Evolutionary conservation across 768 basidiomycete genomes (phyloP).

Genomic region (Terana coerulea): DNA sequence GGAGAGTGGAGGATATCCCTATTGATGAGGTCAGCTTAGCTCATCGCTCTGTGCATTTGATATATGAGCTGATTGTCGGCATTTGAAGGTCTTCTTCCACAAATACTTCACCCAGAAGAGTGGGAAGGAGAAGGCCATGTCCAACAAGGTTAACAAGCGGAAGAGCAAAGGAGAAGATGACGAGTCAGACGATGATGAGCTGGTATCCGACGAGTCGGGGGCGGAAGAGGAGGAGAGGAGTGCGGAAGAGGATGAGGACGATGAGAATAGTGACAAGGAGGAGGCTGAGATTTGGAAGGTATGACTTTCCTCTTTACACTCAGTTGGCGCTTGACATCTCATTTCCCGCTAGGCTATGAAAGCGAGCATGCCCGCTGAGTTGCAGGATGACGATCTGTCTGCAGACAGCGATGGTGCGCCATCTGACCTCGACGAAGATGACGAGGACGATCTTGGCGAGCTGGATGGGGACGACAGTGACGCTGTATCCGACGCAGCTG

Average conservation of each 20-base stretch:
- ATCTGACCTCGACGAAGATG: slow-evolving; percentile 23
- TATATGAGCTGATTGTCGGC: background rate
- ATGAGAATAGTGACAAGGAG: slow-evolving; percentile 41
- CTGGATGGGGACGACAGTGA: slow-evolving; percentile 30
- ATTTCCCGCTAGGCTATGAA: slow-evolving; percentile 70
- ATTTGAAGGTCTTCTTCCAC: slow-evolving; percentile 78
- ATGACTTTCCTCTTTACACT: slow-evolving; percentile 9
- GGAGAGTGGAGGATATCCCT: slow-evolving; percentile 66
- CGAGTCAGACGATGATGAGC: slow-evolving; percentile 27
- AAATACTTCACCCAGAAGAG: slow-evolving; percentile 79
- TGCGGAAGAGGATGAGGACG: slow-evolving; percentile 20
- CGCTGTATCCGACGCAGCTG: slow-evolving; percentile 36
- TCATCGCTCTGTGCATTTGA: background rate
- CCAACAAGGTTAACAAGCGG: slow-evolving; percentile 42
- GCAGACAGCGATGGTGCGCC: slow-evolving; percentile 28
- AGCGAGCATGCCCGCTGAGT: slow-evolving; percentile 67
- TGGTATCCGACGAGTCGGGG: slow-evolving; percentile 27
- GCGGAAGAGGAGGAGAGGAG: slow-evolving; percentile 20
- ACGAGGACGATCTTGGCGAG: slow-evolving; percentile 23
- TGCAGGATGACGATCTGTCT: slow-evolving; percentile 29
- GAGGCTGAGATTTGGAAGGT: slow-evolving; percentile 92
- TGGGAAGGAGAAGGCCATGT: slow-evolving; percentile 46
- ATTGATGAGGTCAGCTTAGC: slow-evolving; percentile 77
- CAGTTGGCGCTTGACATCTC: background rate
- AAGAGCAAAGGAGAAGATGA: slow-evolving; percentile 37